Percentiles rank a stretch among this genome's conserved stretches.
Conservation (phyloP, 257 asterid genomes). For the Euphrasia confusa region DNA sequence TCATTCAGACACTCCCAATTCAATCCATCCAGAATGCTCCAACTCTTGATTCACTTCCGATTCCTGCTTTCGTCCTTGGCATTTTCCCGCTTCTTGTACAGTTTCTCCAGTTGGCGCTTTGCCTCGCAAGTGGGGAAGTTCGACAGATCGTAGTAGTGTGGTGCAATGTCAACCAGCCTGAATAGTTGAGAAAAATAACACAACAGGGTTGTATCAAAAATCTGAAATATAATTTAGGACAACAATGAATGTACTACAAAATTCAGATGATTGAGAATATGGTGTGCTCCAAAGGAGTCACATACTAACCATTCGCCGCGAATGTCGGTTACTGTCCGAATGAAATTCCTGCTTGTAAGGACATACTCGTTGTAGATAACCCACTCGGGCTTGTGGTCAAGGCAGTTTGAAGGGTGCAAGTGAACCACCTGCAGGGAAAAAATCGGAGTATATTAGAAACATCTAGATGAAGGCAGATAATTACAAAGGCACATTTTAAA, state of each 20-base stretch:
- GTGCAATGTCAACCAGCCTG: constrained; percentile 92
- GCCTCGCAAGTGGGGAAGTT: constrained; percentile 96
- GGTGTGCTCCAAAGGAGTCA: background rate
- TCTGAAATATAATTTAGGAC: background rate
- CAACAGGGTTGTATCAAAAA: background rate
- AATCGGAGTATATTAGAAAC: background rate
- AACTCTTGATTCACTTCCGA: constrained; percentile 37
- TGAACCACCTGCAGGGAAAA: constrained; percentile 60
- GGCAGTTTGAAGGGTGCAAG: constrained; percentile 90
- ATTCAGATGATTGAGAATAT: background rate
- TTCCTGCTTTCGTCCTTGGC: constrained; percentile 52
- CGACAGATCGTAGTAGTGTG: constrained; percentile 76
- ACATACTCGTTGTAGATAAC: constrained; percentile 89
- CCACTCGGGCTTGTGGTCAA: constrained; percentile 98
- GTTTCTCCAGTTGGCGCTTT: constrained; percentile 65
- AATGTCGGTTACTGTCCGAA: constrained; percentile 88
- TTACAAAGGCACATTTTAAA: too few relatives aligned
- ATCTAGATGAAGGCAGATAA: too few relatives aligned
- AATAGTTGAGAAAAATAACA: background rate
- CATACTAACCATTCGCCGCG: constrained; percentile 87
- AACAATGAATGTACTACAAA: background rate
- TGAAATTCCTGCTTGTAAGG: constrained; percentile 86
- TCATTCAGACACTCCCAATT: background rate
- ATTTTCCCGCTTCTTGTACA: constrained; percentile 70
- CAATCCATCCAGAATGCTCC: background rate